Conservation (phyloP, 371 early-diverging fungal species). For the Mucor sp. region DNA sequence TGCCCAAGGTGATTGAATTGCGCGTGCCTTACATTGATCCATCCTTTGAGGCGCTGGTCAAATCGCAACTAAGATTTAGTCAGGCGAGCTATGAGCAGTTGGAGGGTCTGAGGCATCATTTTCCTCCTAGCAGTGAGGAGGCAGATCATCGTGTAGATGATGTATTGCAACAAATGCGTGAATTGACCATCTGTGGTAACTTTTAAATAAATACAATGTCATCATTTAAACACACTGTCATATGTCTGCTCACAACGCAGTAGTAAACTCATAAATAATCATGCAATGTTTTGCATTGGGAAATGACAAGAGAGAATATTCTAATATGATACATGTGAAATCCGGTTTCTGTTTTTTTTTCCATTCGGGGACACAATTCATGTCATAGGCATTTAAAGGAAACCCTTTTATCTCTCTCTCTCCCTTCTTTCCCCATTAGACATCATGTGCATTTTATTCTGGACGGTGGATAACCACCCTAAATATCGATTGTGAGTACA, state of each 20-base stretch:
- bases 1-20: slow-evolving; percentile 88
- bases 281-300: background rate
- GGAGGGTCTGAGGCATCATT: slow-evolving; percentile 50
- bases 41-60: slow-evolving; percentile 92
- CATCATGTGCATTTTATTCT: slow-evolving; percentile 62
- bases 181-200: slow-evolving; percentile 85
- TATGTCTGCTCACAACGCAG: background rate
- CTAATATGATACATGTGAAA: background rate
- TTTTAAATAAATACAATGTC: slow-evolving; percentile 26
- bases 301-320: background rate
- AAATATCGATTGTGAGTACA: slow-evolving; percentile 51
- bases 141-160: slow-evolving; percentile 71
- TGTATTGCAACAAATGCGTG: slow-evolving; percentile 88
- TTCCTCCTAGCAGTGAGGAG: slow-evolving; percentile 56
- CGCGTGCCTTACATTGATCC: slow-evolving; percentile 91
- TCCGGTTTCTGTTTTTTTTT: no score
- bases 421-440: background rate
- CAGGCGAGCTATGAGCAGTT: slow-evolving; percentile 76
- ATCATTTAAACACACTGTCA: background rate
- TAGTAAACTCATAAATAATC: background rate
- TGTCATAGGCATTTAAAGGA: background rate
- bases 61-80: slow-evolving; percentile 84
- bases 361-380: background rate
- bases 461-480: slow-evolving; percentile 57
- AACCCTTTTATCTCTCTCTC: no score